Evolutionary conservation across 2,329 filamentous ascomycete species (phyloP), one percentile per base, ranked within the genome.

Genomic region (Bipolaris gigantea): DNA sequence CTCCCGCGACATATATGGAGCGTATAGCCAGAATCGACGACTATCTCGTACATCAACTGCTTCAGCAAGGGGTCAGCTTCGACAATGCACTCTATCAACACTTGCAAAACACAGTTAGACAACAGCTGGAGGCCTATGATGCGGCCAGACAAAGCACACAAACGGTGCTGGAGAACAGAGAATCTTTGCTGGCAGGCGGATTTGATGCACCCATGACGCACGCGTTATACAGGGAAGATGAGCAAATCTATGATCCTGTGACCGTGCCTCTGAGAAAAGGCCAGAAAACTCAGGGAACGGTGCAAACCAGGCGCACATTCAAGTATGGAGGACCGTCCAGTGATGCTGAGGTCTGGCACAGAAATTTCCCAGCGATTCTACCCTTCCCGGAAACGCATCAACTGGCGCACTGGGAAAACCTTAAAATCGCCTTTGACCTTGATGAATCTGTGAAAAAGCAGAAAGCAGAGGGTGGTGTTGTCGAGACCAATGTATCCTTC

Each of bases 391-490:
- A 73, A 48, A 72, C 61, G 0, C 53, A 63, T 9, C 57, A 62
- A 35, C 63, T 71, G 61, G 64, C 65, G 16, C 55, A 63, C 35
- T 67, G 62, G 64, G 71, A 73, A 33, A 70, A 64, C 51, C 48
- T 65, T 34, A 67, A 62, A 40, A 70, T 70, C 13, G 46, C 66
- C 21, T 65, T 56, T 42, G 66, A 72, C 50, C 57, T 72, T 21
- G 43, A 36, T 1, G 50, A 61, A 32, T 59, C 55, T 18, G 56
- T 55, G 9, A 59, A 44, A 2, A 30, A 38, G 16, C 25, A 46
- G 39, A 60, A 63, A 9, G 51, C 59, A n/a, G 42, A 57, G 3
- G 50, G 48, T 2, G 44, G 47, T 13, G 19, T 41, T 4, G 50
- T 60, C 1, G 58, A 52, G 19, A 65, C 65, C 5, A 59, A 59